These are phyloP conservation scores for Vachellia collinsii DNA, from an alignment of 306 rosid genomes.

Conservation along the genomic window DNA sequence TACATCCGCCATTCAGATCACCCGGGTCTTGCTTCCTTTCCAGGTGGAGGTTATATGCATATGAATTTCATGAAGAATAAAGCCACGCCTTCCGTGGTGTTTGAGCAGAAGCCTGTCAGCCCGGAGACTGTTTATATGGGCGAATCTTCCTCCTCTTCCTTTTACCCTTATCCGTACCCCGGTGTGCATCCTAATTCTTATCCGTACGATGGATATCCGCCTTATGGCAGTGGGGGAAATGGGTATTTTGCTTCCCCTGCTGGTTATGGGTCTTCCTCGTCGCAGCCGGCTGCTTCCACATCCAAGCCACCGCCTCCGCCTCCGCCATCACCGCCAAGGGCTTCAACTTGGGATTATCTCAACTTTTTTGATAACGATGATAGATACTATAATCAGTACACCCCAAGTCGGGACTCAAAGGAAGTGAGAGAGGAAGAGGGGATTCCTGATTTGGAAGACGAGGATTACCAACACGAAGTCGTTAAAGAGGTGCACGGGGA, in stretches of 20 bases:
- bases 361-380: constrained; percentile 71
- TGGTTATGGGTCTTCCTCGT: constrained; percentile 39
- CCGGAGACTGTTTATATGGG: constrained; percentile 64
- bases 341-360: constrained; percentile 88
- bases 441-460: constrained; percentile 97
- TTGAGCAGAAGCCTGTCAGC: constrained; percentile 59
- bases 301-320: constrained; percentile 84
- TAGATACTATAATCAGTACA: constrained; percentile 52
- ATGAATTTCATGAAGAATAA: constrained; percentile 79
- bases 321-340: constrained; percentile 83
- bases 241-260: constrained; percentile 52
- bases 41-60: constrained; percentile 41
- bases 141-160: constrained; percentile 47
- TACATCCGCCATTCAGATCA: constrained; percentile 12
- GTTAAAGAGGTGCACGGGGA: constrained; percentile 80
- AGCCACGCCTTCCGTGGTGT: constrained; percentile 72
- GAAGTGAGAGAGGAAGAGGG: constrained; percentile 94
- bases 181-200: constrained; percentile 13
- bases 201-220: constrained; percentile 39
- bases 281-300: constrained; percentile 36
- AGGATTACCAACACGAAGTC: constrained; percentile 66
- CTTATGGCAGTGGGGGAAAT: constrained; percentile 46
- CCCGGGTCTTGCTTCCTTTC: constrained; percentile 27
- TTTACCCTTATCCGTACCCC: neutral
- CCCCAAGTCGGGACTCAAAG: constrained; percentile 78